Evolutionary conservation across 768 basidiomycete genomes (phyloP), one percentile per base, ranked within the genome.

Genomic region (Naganishia vaughanmartiniae): DNA sequence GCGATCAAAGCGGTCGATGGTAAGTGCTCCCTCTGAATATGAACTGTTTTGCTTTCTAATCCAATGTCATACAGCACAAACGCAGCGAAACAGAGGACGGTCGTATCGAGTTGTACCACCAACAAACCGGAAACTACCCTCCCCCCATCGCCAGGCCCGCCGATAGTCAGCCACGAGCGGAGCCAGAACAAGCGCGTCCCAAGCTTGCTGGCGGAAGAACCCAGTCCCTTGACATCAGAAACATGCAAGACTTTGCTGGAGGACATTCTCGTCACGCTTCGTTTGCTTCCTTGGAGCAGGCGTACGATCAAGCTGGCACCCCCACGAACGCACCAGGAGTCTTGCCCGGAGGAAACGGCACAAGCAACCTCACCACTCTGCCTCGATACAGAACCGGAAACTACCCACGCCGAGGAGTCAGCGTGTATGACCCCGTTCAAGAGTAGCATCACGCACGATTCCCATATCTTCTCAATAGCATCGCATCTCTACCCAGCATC

Each of bases 221-320:
- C 7, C 60, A 63, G 28, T 63, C 60, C 26, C 60, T 63, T 11
- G 60, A 63, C 15, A 42, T 63, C 12, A 42, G 60, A 30, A 45
- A 45, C 60, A 9, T 42, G 24, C 6, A n/a, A 2, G 60, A 63
- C 60, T 45, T 63, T 30, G 39, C 60, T 15, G 60, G 60, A 2
- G 60, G 60, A 15, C 60, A 63, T n/a, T 63, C 60, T 26, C 60
- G 60, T 19, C 60, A 63, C 26, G 60, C 60, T 4, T 63, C 60
- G 21, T 63, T 42, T 42, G 60, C 60, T 30, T 63, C 60, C 2
- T 36, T 58, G 33, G 57, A 58, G 24, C 57, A 58, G 36, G 57
- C 57, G 15, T 58, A 58, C 24, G 34, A 58, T 36, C 42, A 28
- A 17, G 42, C 58, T 45, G 58, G 58, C 5, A 26, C 42, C 24